phyloP scores from a whole-genome alignment of 257 asterid species.

The Nicotiana undulata region DNA sequence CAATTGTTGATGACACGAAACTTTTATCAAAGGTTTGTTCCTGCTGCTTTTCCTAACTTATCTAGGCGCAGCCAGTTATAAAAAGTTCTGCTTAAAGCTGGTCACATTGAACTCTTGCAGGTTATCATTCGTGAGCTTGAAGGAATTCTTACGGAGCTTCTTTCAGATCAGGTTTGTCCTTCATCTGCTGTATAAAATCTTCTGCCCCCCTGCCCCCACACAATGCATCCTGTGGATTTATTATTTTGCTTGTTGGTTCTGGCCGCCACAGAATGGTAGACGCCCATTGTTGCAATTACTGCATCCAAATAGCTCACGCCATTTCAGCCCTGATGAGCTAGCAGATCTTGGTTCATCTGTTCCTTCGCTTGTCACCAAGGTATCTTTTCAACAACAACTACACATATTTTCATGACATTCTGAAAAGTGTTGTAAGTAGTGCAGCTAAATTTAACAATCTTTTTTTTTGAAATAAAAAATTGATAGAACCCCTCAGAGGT shows the following conservation, averaged over 20 bases:
- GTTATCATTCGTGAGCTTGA: constrained; percentile 64
- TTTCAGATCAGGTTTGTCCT: constrained; percentile 66
- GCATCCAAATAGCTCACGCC: constrained; percentile 71
- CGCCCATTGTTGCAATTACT: constrained; percentile 81
- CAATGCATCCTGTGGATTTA: background rate
- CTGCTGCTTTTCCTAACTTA: constrained; percentile 8
- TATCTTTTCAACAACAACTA: background rate
- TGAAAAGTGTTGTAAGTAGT: background rate
- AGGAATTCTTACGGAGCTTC: constrained; percentile 48
- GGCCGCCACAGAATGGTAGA: constrained; percentile 52
- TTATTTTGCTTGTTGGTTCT: background rate
- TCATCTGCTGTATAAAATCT: background rate
- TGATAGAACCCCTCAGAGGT: constrained; percentile 31
- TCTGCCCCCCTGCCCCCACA: too few species aligned
- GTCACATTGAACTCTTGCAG: constrained; percentile 26
- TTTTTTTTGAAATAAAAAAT: background rate
- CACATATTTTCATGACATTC: background rate
- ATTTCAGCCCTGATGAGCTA: constrained; percentile 64
- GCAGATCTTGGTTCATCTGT: constrained; percentile 45
- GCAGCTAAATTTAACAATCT: background rate
- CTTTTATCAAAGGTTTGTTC: constrained; percentile 73
- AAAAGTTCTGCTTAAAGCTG: background rate
- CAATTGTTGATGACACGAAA: constrained; percentile 90
- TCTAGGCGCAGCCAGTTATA: background rate
- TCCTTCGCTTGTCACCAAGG: constrained; percentile 61